phyloP scores from a whole-genome alignment of 1,139 yeast species.

The Pichia terricola region DNA sequence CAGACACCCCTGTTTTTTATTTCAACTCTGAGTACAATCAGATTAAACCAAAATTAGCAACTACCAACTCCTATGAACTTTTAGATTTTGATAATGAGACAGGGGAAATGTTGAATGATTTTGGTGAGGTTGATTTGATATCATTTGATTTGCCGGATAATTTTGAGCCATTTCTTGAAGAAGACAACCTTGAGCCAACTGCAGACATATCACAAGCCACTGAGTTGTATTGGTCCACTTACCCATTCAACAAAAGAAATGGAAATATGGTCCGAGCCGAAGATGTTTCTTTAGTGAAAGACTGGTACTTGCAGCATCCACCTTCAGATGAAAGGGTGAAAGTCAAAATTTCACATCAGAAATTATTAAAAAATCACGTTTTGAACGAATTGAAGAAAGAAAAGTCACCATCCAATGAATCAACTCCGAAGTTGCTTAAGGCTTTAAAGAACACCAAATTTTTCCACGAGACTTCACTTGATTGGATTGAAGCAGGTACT shows the following conservation, averaged over 20 bases:
- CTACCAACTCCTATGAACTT: conserved; percentile 15
- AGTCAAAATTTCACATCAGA: conserved; percentile 80
- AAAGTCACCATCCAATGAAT: conserved; percentile 57
- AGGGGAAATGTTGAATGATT: conserved; percentile 25
- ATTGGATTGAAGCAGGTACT: conserved; percentile 97
- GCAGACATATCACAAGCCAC: conserved; percentile 51
- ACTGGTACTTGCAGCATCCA: conserved; percentile 68
- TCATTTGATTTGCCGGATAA: conserved; percentile 10
- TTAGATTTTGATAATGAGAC: conserved; percentile 21
- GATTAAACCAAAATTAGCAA: conserved; percentile 29
- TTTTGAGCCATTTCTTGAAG: conserved; percentile 38
- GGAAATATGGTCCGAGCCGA: conserved; percentile 75
- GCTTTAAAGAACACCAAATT: conserved; percentile 70
- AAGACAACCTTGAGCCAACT: conserved; percentile 31
- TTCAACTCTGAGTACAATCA: conserved; percentile 51
- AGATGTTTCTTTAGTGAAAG: conserved; percentile 77
- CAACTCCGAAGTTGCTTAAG: conserved; percentile 49
- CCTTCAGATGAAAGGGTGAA: conserved; percentile 61
- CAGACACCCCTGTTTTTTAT: conserved; percentile 46
- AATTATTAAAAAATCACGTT: conserved; percentile 65
- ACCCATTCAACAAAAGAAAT: conserved; percentile 69
- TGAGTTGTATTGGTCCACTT: conserved; percentile 68
- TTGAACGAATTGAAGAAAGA: conserved; percentile 71
- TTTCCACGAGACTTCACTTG: conserved; percentile 85
- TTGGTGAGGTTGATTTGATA: conserved; percentile 22